Conservation (phyloP, 345 rosid species). For the Lepidium aucheri region DNA sequence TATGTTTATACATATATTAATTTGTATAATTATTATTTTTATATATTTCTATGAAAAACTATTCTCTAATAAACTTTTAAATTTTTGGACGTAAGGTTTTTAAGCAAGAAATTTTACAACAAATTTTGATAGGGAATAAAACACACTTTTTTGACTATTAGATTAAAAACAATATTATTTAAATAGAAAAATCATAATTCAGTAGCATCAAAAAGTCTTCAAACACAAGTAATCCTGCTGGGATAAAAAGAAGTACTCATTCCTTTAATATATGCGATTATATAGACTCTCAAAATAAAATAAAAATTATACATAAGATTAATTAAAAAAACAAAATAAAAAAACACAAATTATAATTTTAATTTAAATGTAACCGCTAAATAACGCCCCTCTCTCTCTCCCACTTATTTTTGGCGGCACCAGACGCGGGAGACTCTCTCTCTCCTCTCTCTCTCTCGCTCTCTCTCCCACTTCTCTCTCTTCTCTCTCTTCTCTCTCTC, state of each 20-base stretch:
- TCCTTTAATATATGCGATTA: background rate
- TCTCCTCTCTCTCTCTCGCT: background rate
- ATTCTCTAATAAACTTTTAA: too few species aligned
- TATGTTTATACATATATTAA: too few species aligned
- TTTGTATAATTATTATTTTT: too few species aligned
- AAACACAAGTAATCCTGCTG: conserved; percentile 14
- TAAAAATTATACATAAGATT: background rate
- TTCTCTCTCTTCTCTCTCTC: background rate
- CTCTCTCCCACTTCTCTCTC: background rate
- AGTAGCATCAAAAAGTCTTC: conserved; percentile 26
- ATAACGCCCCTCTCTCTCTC: conserved; percentile 43
- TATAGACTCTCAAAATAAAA: background rate
- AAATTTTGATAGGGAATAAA: background rate
- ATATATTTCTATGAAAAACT: too few species aligned
- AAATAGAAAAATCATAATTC: conserved; percentile 6
- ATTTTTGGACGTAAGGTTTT: too few species aligned
- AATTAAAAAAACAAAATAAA: conserved; percentile 1
- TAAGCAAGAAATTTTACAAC: too few species aligned
- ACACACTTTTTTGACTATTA: too few species aligned
- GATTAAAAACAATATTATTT: background rate
- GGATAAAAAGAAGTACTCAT: conserved; percentile 13
- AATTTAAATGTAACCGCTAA: conserved; percentile 38
- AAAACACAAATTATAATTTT: background rate
- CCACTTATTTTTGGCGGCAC: conserved; percentile 87
- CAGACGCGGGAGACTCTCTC: conserved; percentile 42